Evolutionary conservation across 306 rosid genomes (phyloP).

Genomic region (Cyclanthera cordifolia): DNA sequence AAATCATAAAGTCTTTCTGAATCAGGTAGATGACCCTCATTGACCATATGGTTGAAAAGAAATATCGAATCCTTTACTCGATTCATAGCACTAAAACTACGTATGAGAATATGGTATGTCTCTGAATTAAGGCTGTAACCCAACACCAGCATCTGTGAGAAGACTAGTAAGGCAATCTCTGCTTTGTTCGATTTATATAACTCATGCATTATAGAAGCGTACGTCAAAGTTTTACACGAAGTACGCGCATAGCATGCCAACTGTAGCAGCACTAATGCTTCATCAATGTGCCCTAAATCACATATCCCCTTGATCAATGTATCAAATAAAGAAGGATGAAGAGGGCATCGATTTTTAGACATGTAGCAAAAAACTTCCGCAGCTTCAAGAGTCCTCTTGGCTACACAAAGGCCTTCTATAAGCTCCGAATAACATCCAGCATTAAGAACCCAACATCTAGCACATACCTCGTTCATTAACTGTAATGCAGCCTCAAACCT

Average conservation of each 20-base stretch:
- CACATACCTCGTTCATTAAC: slow-evolving; percentile 25
- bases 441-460: slow-evolving; percentile 58
- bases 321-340: slow-evolving; percentile 41
- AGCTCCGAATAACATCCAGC: slow-evolving; percentile 48
- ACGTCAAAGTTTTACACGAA: slow-evolving; percentile 32
- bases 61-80: slow-evolving; percentile 33
- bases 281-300: slow-evolving; percentile 29
- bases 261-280: slow-evolving; percentile 41
- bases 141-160: slow-evolving; percentile 49
- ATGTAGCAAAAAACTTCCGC: slow-evolving; percentile 52
- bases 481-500: slow-evolving; percentile 44
- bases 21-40: slow-evolving; percentile 49
- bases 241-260: slow-evolving; percentile 45
- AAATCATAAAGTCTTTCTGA: slow-evolving; percentile 41
- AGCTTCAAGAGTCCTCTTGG: slow-evolving; percentile 35
- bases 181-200: slow-evolving; percentile 31
- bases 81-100: slow-evolving; percentile 37
- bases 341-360: slow-evolving; percentile 38
- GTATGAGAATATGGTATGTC: slow-evolving; percentile 51
- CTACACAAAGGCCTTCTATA: slow-evolving; percentile 50
- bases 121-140: slow-evolving; percentile 47
- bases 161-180: slow-evolving; percentile 28
- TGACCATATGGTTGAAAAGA: slow-evolving; percentile 55
- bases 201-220: slow-evolving; percentile 39
- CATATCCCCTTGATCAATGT: slow-evolving; percentile 51